A percentile compares a stretch with the other conserved stretches of the same genome.
Conservation (phyloP, 306 rosid genomes). For the Trifolium pratense region DNA sequence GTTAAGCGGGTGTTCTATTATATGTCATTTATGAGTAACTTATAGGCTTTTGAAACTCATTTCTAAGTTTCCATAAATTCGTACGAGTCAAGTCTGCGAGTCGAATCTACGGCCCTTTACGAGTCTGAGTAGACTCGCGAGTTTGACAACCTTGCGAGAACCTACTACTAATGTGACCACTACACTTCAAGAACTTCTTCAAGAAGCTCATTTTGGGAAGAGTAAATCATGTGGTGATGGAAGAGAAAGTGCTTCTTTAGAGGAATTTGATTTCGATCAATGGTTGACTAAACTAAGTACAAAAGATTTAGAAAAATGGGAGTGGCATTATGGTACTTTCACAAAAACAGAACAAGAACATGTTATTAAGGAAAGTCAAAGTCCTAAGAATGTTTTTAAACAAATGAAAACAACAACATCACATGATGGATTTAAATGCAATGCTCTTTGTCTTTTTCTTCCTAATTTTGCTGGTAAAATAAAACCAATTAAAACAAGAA, state of each 20-base stretch:
- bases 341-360: slow-evolving; percentile 42
- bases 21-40: too few relatives aligned
- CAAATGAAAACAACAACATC: slow-evolving; percentile 31
- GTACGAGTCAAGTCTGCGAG: too few relatives aligned
- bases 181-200: slow-evolving; percentile 39
- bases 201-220: slow-evolving; percentile 50
- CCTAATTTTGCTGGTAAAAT: slow-evolving; percentile 70
- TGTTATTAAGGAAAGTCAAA: slow-evolving; percentile 22
- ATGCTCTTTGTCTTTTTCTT: slow-evolving; percentile 71
- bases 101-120: too few relatives aligned
- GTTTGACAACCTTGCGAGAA: too few relatives aligned
- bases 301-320: slow-evolving; percentile 40
- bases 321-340: slow-evolving; percentile 39
- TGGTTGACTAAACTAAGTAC: slow-evolving; percentile 55
- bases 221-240: slow-evolving; percentile 75
- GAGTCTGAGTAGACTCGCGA: too few relatives aligned
- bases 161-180: slow-evolving; percentile 22
- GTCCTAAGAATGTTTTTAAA: slow-evolving; percentile 40
- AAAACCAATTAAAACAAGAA: slow-evolving; percentile 57
- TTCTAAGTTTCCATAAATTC: too few relatives aligned
- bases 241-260: slow-evolving; percentile 44
- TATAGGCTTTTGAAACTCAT: too few relatives aligned
- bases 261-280: slow-evolving; percentile 68
- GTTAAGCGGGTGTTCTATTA: too few relatives aligned
- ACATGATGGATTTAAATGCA: slow-evolving; percentile 66